Evolutionary conservation across 495 filamentous ascomycete species (phyloP), one percentile per base, ranked within the genome.

Genomic region (Parathielavia hyrcaniae): DNA sequence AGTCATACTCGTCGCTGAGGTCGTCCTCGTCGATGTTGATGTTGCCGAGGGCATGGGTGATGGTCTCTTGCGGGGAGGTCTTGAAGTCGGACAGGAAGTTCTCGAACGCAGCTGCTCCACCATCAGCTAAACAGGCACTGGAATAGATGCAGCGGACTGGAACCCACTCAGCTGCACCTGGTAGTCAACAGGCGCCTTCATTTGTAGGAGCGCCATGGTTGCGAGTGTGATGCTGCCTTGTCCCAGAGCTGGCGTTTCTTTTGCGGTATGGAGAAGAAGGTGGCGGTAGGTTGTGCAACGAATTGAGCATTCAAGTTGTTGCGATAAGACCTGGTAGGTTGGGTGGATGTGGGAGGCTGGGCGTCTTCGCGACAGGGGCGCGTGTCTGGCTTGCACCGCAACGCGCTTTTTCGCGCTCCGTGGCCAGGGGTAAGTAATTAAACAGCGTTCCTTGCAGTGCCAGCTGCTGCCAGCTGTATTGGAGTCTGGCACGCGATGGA

Each of bases 1-100:
- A 89, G 66, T 95, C 90, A 67, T 96, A 91, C 64, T 95, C 91
- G 67, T 97, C 91, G 73, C 88, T 91, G n/a, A 86, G 80, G 62
- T 86, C 84, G 75, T 91, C 87, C 56, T 86, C 91, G 71, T 92
- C 86, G 61, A 98, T 86, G 69, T 89, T 86, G 66, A 98, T 79
- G 51, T 88, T 85, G 59, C 88, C 83, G 35, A 98, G 74, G 17
- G 89, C 90, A 66, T 87, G 81, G 52, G 86, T 83, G 58, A 88
- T 79, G 5, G 81, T 81, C 65, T 91, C 86, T 50, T 85, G 75
- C 9, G 88, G 85, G 35, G 88, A 82, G 13, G 85, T 87, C 75
- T 98, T 97, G 82, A 95, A 98, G 46, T 82, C 81, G 61, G 81
- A 75, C 58, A 98, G 79, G 70, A 98, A 98, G 64, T 87, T 85